A percentile compares a stretch with the other conserved stretches of the same genome.
These are phyloP conservation scores for Alternaria panax DNA, from an alignment of 2,329 filamentous ascomycete genomes.

Conservation along the genomic window DNA sequence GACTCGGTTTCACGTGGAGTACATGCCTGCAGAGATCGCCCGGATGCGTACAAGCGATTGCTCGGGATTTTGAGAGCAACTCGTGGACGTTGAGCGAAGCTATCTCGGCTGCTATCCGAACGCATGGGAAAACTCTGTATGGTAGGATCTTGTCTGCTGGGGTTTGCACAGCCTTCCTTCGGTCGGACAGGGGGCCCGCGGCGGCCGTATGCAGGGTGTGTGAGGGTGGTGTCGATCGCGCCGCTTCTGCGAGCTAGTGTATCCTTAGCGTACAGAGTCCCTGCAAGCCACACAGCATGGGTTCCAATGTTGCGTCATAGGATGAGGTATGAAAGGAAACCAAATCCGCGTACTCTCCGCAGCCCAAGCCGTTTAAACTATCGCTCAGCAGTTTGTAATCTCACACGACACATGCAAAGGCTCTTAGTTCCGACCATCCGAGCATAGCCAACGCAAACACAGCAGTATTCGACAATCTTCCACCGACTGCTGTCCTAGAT, in stretches of 20 bases:
- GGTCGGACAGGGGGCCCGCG: conserved; percentile 25
- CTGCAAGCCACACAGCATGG: conserved; percentile 17
- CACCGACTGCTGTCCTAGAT: conserved; percentile 35
- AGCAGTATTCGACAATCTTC: conserved; percentile 40
- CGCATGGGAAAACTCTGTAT: conserved; percentile 29
- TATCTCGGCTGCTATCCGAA: conserved; percentile 35
- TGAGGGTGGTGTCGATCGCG: conserved; percentile 28
- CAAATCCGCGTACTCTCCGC: conserved; percentile 31
- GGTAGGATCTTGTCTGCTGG: conserved; percentile 14
- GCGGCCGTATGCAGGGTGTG: conserved; percentile 23
- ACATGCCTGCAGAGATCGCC: conserved; percentile 21
- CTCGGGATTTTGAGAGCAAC: conserved; percentile 29
- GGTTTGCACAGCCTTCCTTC: conserved; percentile 29
- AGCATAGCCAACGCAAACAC: conserved; percentile 30
- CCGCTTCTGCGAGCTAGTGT: conserved; percentile 10
- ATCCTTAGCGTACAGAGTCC: conserved; percentile 16
- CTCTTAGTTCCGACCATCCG: conserved; percentile 39
- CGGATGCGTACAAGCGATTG: conserved; percentile 19
- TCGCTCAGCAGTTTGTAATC: conserved; percentile 48
- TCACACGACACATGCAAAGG: conserved; percentile 25
- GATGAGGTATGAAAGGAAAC: conserved; percentile 36
- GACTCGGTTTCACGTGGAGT: conserved; percentile 8
- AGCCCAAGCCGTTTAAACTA: conserved; percentile 32
- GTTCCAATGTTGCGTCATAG: conserved; percentile 22
- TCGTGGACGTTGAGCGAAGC: conserved; percentile 10